Evolutionary conservation across 2,329 filamentous ascomycete species (phyloP), one percentile per base, ranked within the genome.

Genomic region (Colletotrichum salicis): DNA sequence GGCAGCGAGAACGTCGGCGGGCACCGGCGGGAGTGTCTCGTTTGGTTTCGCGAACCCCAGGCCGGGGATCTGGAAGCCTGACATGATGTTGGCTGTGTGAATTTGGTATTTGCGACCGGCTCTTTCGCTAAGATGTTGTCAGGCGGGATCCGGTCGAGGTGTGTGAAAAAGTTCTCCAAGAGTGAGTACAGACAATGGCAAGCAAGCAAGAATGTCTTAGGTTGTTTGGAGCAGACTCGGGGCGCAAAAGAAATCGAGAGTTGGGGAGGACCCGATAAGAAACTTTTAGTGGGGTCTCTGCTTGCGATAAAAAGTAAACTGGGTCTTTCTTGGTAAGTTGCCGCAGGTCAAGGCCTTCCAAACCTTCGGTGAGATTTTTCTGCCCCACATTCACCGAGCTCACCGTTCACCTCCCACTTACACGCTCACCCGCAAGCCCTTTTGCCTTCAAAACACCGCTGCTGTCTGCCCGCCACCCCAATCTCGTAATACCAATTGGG

Each of bases 61-160:
- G 64, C 83, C 83, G 35, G 83, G 83, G 41, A 85, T 85, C 67
- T 84, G 82, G 41, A 85, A 84, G 65, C 81, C 81, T 31, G 83
- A 81, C 83, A 84, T 85, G 11, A 8, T 54, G 41, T 27, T 22
- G 48, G 61, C 0, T 31, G 19, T 29, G 2, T 27, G 11, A 2
- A 4, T 10, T 11, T 1, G 3, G n/a, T 10, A 33, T 15, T 12
- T 4, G 3, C 6, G 31, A 31, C 24, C 24, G 24, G 6, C 7
- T 45, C 4, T 15, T 7, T n/a, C 19, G 4, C 5, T 15, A 12
- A 2, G n/a, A 24, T 33, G 4, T 27, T 4, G 5, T n/a, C 12
- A 1, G n/a, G 5, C 41, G 19, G 33, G 15, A 22, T 10, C 35
- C 12, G 22, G 13, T 10, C 19, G 15, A 41, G 37, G 6, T 6